Evolutionary conservation across 108 stramenopile genomes (phyloP).

Genomic region (Cyclotella atomus): DNA sequence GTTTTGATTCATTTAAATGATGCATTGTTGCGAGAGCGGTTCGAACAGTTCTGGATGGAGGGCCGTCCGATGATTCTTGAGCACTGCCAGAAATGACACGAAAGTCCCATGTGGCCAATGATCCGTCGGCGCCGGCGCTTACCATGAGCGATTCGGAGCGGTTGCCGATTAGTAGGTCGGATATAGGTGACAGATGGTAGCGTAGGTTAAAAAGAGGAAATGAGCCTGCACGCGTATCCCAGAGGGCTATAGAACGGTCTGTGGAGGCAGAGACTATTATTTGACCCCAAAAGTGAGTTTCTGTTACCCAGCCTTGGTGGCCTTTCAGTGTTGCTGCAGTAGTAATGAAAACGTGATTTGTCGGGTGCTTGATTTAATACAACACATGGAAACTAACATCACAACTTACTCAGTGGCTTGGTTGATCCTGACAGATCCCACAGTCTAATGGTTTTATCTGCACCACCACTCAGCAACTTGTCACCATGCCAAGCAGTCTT

Average conservation of each 20-base stretch:
- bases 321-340: conserved; percentile 56
- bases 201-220: conserved; percentile 78
- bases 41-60: conserved; percentile 56
- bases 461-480: conserved; percentile 79
- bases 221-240: conserved; percentile 79
- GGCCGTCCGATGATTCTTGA: conserved; percentile 10
- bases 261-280: conserved; percentile 86
- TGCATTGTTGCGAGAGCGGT: conserved; percentile 54
- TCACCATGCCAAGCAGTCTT: conserved; percentile 92
- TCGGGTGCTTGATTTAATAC: background rate
- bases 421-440: conserved; percentile 76
- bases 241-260: conserved; percentile 81
- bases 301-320: conserved; percentile 85
- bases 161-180: conserved; percentile 77
- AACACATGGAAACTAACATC: background rate
- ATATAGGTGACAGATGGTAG: conserved; percentile 77
- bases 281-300: conserved; percentile 85
- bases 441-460: conserved; percentile 77
- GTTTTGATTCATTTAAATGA: conserved; percentile 33
- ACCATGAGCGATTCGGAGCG: conserved; percentile 82
- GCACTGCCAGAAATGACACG: conserved; percentile 58
- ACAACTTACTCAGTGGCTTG: conserved; percentile 49
- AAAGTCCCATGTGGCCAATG: conserved; percentile 89
- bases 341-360: background rate
- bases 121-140: conserved; percentile 81